Evolutionary conservation across 2,329 filamentous ascomycete species (phyloP).

Genomic region (Cytospora schulzeri): DNA sequence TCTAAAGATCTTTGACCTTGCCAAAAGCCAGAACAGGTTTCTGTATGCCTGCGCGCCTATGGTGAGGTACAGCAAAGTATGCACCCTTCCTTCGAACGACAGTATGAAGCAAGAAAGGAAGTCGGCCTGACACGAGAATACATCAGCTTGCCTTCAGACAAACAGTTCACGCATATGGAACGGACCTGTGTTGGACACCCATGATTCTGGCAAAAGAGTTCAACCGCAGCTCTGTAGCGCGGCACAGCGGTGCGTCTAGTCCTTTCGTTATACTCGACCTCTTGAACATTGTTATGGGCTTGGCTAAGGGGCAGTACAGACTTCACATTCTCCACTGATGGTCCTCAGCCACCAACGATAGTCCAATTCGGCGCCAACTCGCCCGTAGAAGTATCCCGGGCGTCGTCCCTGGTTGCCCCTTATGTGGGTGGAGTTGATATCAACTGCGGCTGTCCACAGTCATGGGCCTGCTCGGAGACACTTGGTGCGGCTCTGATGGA

Average conservation of each 20-base stretch:
- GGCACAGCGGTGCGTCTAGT: conserved; percentile 56
- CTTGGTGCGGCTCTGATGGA: conserved; percentile 72
- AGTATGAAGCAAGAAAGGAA: background rate
- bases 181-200: conserved; percentile 70
- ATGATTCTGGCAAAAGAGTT: conserved; percentile 74
- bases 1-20: conserved; percentile 60
- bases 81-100: conserved; percentile 3
- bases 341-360: conserved; percentile 60
- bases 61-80: conserved; percentile 65
- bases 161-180: conserved; percentile 64
- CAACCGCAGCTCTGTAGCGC: conserved; percentile 60
- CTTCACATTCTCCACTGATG: conserved; percentile 60
- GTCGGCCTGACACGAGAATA: background rate
- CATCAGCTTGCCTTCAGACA: conserved; percentile 68
- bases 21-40: conserved; percentile 54
- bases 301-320: conserved; percentile 42
- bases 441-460: conserved; percentile 74
- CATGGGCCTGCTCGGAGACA: conserved; percentile 69
- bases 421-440: conserved; percentile 67
- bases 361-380: conserved; percentile 68
- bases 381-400: conserved; percentile 62
- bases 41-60: conserved; percentile 66
- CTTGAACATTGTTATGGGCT: background rate
- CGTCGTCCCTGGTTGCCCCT: conserved; percentile 63
- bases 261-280: background rate